Evolutionary conservation across 148 eudicot species (phyloP), one percentile per base, ranked within the genome.

Genomic region (Cornus controversa): DNA sequence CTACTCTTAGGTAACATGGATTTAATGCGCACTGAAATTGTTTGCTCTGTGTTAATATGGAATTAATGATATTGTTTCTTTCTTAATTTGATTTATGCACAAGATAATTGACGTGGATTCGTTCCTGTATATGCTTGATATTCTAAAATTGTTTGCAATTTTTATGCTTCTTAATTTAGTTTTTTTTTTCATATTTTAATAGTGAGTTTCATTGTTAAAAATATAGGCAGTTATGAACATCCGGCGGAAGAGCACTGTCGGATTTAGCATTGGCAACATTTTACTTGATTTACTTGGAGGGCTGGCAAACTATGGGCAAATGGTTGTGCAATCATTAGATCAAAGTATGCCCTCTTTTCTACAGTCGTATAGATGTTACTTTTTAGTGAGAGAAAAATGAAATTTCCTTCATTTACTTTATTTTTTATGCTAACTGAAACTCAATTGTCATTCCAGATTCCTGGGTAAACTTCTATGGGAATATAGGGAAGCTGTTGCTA

Each of bases 401-500:
- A 15, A 45, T 36, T 79, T 29, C 69, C 14, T 8, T 36, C 68
- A 25, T 8, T 47, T 20, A 8, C 68, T 72, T n/a, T n/a, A 57
- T 11, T 6, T 11, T 6, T 75, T 28, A n/a, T 58, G 54, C 70
- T 60, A 14, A 67, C 37, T 34, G 25, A 23, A 18, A 28, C 31
- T 70, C 9, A 0, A 36, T 76, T 65, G 6, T 50, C 79, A 68
- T 63, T 66, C 66, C 80, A 91, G 97, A 87, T 81, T 91, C 96
- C 3, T 93, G 98, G 96, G 90, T 91, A 72, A 94, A 94, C 86
- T 94, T 94, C 75, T 90, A 91, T 72, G 98, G 98, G 47, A 94
- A 94, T 83, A 78, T 94, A 2, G 98, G 98, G 63, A 94, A 94
- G 83, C 92, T 96, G 47, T 69, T 91, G 83, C 86, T 91, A 28